Evolutionary conservation across 2,329 filamentous ascomycete species (phyloP), one percentile per base, ranked within the genome.

Genomic region (Cadophora luteo-olivacea): DNA sequence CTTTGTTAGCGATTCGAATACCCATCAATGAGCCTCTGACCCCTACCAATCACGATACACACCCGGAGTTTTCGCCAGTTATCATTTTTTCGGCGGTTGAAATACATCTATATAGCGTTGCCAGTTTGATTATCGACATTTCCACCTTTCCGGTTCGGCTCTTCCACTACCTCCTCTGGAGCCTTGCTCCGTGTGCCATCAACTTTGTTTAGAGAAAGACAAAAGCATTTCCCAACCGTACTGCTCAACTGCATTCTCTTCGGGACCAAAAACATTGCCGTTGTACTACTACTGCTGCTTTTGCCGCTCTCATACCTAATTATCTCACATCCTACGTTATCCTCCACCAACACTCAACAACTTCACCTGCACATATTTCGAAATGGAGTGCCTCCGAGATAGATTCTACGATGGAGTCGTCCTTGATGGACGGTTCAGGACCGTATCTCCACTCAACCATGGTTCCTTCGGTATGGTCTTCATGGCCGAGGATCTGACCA

Each of bases 381-480:
- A 62, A 70, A 91, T 97, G 93, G 92, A 94, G 83, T 97, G 93
- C 85, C 88, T 97, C 85, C 89, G 90, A 83, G 89, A 94, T 82
- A 87, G 89, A 78, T 96, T 97, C 82, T 84, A 89, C 78, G 85
- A 89, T 81, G 93, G 92, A 81, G 88, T 92, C 81, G 83, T 97
- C 78, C 89, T 97, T 78, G 90, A 92, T 79, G 94, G 93, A 80
- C 94, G 96, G 74, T 99, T 96, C 81, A 86, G 92, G 82, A 97
- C 94, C 67, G 86, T 97, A 78, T 92, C 94, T 74, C 94, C 96
- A 68, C 91, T 99, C 83, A 99, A 99, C 80, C 94, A 97, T 86
- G 96, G 96, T 75, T 98, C 96, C 66, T 99, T 98, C 78, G 96
- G 96, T 79, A 97, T 98, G 93, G 96, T 99, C 76, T 97, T 97